phyloP scores from a whole-genome alignment of 352 stramenopile genomes.

The Globisporangium lucens region DNA sequence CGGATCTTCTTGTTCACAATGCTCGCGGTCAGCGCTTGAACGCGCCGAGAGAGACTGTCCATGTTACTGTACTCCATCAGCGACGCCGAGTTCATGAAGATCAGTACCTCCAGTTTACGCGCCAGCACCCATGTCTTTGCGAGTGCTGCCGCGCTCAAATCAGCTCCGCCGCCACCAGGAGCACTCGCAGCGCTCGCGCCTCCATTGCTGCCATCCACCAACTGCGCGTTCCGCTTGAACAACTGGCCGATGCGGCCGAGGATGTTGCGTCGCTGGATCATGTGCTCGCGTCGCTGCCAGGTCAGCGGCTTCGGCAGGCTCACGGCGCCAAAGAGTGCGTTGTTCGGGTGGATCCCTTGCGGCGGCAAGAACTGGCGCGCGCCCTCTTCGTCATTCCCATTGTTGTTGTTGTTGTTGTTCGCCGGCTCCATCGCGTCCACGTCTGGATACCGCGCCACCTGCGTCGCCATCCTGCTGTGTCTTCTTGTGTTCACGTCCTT shows the following conservation, averaged over 20 bases:
- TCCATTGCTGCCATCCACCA: slow-evolving; percentile 16
- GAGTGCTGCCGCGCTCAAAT: slow-evolving; percentile 18
- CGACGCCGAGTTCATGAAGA: slow-evolving; percentile 82
- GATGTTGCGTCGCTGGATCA: slow-evolving; percentile 63
- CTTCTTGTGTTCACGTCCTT: not conserved
- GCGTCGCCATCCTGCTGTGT: not conserved
- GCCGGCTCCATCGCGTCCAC: not conserved
- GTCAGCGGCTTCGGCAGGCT: slow-evolving; percentile 75
- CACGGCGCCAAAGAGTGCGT: slow-evolving; percentile 63
- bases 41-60: slow-evolving; percentile 69
- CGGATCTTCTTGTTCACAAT: slow-evolving; percentile 88
- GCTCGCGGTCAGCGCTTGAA: slow-evolving; percentile 73
- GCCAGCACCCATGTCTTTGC: slow-evolving; percentile 69
- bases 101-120: slow-evolving; percentile 78
- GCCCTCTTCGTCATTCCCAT: not conserved
- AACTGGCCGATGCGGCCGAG: slow-evolving; percentile 64
- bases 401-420: slow-evolving; percentile 1
- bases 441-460: slow-evolving; percentile 14
- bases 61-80: slow-evolving; percentile 80
- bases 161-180: not conserved
- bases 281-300: slow-evolving; percentile 75
- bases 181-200: not conserved
- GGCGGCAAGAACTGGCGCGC: slow-evolving; percentile 41
- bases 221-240: slow-evolving; percentile 53
- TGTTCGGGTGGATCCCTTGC: slow-evolving; percentile 66